These are phyloP conservation scores for Microdochium nivale DNA, from an alignment of 2,329 filamentous ascomycete genomes.

Conservation along the genomic window DNA sequence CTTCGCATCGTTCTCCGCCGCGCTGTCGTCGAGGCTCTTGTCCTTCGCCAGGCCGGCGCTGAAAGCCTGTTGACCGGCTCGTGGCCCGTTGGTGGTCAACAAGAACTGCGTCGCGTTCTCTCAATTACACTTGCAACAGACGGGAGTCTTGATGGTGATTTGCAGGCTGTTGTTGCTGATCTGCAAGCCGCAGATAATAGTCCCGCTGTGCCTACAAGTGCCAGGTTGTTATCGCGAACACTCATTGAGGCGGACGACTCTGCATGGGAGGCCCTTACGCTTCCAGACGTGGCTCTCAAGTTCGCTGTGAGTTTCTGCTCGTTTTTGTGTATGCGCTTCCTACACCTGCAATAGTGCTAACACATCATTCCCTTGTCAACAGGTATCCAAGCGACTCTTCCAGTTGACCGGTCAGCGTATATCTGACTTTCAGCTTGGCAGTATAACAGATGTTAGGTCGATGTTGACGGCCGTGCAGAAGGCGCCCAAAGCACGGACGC, in stretches of 20 bases:
- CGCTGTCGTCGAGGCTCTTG: constrained; percentile 43
- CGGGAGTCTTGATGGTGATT: constrained; percentile 30
- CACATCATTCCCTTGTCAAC: constrained; percentile 6
- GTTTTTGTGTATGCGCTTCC: not conserved
- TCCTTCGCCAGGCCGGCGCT: constrained; percentile 26
- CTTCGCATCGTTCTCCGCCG: constrained; percentile 40
- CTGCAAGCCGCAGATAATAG: not conserved
- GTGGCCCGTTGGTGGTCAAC: constrained; percentile 17
- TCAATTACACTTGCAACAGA: constrained; percentile 28
- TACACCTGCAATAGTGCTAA: not conserved
- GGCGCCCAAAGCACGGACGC: constrained; percentile 48
- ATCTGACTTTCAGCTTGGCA: constrained; percentile 58
- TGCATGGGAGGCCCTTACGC: constrained; percentile 48
- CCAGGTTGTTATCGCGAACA: not conserved
- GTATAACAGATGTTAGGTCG: constrained; percentile 42
- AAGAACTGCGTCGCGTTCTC: constrained; percentile 26
- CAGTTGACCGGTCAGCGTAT: constrained; percentile 73
- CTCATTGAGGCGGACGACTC: not conserved
- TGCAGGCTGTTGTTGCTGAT: constrained; percentile 17
- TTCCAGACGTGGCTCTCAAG: constrained; percentile 53
- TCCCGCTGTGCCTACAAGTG: not conserved
- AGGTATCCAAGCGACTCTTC: constrained; percentile 75
- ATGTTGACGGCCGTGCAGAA: constrained; percentile 45
- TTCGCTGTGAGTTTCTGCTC: constrained; percentile 56
- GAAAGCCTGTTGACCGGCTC: constrained; percentile 10